Evolutionary conservation across 495 filamentous ascomycete genomes (phyloP).

Genomic region (Penicillium desertorum): DNA sequence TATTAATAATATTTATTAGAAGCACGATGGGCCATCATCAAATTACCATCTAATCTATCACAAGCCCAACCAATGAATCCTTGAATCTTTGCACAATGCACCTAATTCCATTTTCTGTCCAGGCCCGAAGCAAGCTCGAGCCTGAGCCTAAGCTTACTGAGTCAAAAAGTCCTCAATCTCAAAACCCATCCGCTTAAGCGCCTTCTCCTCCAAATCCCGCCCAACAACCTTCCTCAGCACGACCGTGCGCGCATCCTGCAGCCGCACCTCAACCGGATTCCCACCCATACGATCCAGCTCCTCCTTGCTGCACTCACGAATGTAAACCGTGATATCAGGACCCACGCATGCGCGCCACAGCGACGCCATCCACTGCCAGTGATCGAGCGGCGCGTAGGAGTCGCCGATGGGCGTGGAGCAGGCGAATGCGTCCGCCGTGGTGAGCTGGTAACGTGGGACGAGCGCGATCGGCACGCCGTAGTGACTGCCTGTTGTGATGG

Average conservation of each 20-base stretch:
- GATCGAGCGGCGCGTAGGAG: slow-evolving; percentile 76
- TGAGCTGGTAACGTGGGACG: slow-evolving; percentile 73
- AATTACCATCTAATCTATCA: slow-evolving; percentile 6
- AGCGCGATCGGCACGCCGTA: slow-evolving; percentile 64
- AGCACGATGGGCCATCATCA: neutral
- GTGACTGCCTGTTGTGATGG: slow-evolving; percentile 12
- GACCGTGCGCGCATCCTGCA: slow-evolving; percentile 53
- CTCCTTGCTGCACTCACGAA: slow-evolving; percentile 44
- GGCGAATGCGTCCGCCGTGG: slow-evolving; percentile 71
- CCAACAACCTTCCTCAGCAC: slow-evolving; percentile 55
- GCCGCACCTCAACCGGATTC: slow-evolving; percentile 51
- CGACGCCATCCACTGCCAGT: slow-evolving; percentile 98
- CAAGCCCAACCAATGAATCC: neutral
- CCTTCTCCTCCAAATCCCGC: slow-evolving; percentile 59
- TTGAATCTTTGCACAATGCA: neutral
- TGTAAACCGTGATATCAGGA: slow-evolving; percentile 79
- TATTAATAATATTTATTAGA: neutral
- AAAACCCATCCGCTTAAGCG: slow-evolving; percentile 70
- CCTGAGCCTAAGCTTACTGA: slow-evolving; percentile 19
- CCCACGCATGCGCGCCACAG: slow-evolving; percentile 88
- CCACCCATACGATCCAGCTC: slow-evolving; percentile 45
- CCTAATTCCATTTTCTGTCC: neutral
- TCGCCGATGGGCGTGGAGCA: slow-evolving; percentile 71
- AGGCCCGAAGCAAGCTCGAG: neutral
- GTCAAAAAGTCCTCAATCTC: slow-evolving; percentile 80